Conservation (phyloP, 768 basidiomycete species). For the Butyriboletus loyo region DNA sequence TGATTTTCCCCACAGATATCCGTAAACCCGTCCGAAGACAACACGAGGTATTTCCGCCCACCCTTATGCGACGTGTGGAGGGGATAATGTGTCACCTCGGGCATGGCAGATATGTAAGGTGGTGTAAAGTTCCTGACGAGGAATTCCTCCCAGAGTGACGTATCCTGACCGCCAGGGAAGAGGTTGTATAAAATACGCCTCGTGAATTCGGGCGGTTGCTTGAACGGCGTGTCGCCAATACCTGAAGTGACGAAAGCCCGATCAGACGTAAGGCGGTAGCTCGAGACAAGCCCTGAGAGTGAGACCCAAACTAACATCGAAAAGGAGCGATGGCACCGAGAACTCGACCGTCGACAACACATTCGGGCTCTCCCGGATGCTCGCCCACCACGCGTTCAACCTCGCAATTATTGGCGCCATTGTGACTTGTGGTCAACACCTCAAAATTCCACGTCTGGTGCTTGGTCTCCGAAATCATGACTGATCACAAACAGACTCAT, state of each 20-base stretch:
- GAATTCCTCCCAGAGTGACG: constrained; percentile 64
- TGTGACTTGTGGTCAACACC: constrained; percentile 62
- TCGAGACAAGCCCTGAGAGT: neutral
- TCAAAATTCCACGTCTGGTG: constrained; percentile 57
- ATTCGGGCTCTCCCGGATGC: constrained; percentile 71
- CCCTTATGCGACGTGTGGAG: constrained; percentile 32
- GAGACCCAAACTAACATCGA: constrained; percentile 52
- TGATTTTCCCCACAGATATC: constrained; percentile 56
- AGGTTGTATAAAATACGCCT: constrained; percentile 65
- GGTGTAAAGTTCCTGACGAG: constrained; percentile 59
- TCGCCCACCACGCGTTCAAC: constrained; percentile 58
- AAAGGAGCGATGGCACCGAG: constrained; percentile 78
- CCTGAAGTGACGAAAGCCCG: constrained; percentile 36
- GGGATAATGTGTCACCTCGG: constrained; percentile 60
- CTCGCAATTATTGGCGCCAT: constrained; percentile 66
- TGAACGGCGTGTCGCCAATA: constrained; percentile 69
- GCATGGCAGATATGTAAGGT: constrained; percentile 61
- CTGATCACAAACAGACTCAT: constrained; percentile 31
- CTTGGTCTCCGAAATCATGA: constrained; percentile 48
- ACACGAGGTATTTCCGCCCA: constrained; percentile 52
- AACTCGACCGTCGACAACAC: constrained; percentile 61
- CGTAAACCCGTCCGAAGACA: constrained; percentile 66
- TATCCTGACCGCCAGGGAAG: constrained; percentile 58
- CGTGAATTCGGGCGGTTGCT: constrained; percentile 68
- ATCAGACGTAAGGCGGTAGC: constrained; percentile 8